phyloP scores from a whole-genome alignment of 2,329 filamentous ascomycete species.

The Podosphaera xanthii region DNA sequence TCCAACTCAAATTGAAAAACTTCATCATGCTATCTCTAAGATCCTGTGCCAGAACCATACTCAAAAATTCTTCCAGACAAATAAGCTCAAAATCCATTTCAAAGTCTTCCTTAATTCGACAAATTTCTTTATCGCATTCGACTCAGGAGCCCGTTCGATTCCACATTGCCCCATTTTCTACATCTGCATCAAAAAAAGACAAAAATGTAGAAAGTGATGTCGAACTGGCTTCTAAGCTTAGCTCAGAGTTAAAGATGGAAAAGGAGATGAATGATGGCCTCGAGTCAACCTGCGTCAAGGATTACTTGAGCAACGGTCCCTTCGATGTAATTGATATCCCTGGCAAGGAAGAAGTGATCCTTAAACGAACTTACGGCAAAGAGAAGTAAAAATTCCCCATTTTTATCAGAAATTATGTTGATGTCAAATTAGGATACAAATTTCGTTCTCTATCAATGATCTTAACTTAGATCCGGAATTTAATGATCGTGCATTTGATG shows the following conservation, averaged over 20 bases:
- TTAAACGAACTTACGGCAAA: conserved; percentile 63
- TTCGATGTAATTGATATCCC: conserved; percentile 66
- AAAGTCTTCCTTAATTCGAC: conserved; percentile 21
- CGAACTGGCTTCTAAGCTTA: conserved; percentile 69
- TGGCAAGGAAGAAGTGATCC: conserved; percentile 69
- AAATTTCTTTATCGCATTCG: conserved; percentile 12
- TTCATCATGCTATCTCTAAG: conserved; percentile 44
- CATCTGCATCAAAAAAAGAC: conserved; percentile 23
- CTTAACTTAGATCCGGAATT: conserved; percentile 42
- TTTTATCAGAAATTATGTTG: conserved; percentile 4
- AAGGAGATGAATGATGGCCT: conserved; percentile 51
- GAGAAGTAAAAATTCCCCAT: conserved; percentile 43
- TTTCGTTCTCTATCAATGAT: conserved; percentile 70
- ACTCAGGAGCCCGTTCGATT: conserved; percentile 11
- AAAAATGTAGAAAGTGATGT: conserved; percentile 41
- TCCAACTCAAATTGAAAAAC: conserved; percentile 1
- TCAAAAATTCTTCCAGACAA: conserved; percentile 37
- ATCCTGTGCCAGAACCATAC: conserved; percentile 40
- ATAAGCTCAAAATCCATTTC: conserved; percentile 25
- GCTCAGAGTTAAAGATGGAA: conserved; percentile 67
- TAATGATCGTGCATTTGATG: conserved; percentile 27
- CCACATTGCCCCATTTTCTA: conserved; percentile 16
- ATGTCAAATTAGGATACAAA: conserved; percentile 35
- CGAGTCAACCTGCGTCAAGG: conserved; percentile 55
- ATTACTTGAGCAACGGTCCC: conserved; percentile 66